A percentile compares a stretch with the other conserved stretches of the same genome.
Conservation (phyloP, 2,329 filamentous ascomycete genomes). For the Beauveria scarabaeidicola region DNA sequence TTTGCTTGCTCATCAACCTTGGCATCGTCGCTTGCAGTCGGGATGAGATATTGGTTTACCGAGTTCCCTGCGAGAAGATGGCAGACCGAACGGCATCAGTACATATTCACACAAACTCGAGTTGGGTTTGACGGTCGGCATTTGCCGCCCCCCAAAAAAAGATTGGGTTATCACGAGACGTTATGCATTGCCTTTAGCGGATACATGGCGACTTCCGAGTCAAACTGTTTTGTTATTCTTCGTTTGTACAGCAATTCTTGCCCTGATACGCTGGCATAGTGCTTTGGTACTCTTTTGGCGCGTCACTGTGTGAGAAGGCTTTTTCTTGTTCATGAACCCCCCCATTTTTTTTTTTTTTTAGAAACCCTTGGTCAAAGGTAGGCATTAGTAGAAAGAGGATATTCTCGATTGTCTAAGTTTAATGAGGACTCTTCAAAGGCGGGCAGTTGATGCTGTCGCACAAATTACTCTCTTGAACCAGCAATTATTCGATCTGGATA, state of each 20-base stretch:
- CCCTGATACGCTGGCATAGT: slow-evolving; percentile 8
- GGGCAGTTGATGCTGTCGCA: slow-evolving; percentile 40
- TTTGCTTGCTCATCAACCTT: not conserved
- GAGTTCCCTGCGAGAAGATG: not conserved
- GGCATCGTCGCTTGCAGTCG: not conserved
- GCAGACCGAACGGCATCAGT: not conserved
- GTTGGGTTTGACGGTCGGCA: not conserved
- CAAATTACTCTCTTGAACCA: not conserved
- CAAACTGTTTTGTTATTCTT: slow-evolving; percentile 17
- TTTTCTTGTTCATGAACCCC: slow-evolving; percentile 13
- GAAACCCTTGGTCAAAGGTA: slow-evolving; percentile 13
- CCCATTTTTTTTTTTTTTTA: slow-evolving; percentile 13
- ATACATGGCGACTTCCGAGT: slow-evolving; percentile 20
- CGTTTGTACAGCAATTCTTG: slow-evolving; percentile 16
- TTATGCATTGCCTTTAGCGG: slow-evolving; percentile 32
- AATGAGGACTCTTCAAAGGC: slow-evolving; percentile 24
- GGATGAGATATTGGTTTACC: not conserved
- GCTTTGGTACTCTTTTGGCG: slow-evolving; percentile 13
- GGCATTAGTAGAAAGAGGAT: slow-evolving; percentile 16
- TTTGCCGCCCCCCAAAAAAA: slow-evolving; percentile 20
- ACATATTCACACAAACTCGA: slow-evolving; percentile 1
- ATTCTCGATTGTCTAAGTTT: slow-evolving; percentile 15
- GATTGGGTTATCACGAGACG: slow-evolving; percentile 23
- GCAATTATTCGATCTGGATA: not conserved
- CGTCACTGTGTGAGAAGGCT: not conserved